Evolutionary conservation across 352 stramenopile species (phyloP), one percentile per base, ranked within the genome.

Genomic region (Phytopythium ostracodes): DNA sequence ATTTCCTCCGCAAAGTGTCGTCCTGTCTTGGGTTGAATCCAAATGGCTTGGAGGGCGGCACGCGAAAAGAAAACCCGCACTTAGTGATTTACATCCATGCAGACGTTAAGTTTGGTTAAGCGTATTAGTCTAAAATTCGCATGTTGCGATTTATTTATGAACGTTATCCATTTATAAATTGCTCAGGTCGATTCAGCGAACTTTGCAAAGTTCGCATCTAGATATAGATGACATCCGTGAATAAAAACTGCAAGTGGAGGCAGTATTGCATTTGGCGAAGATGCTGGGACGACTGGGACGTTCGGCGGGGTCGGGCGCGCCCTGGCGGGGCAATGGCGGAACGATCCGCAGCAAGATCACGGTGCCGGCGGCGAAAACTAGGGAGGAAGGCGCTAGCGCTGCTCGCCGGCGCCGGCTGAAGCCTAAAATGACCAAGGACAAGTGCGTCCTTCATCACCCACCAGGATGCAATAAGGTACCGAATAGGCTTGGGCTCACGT

Each of bases 361-460:
- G n/a, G 65, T 85, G 15, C 75, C 77, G 9, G 31, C 50, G 9
- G 17, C 52, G 8, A 46, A 54, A 1, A 43, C 46, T 17, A 38
- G 27, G 11, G n/a, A 59, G 57, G 56, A 52, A 46, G 62, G 60
- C 15, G 53, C 57, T 10, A 7, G 53, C 18, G 15, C n/a, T 15
- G 53, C 35, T 47, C 57, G 71, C 1, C 73, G 67, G 59, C 67
- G 66, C 10, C 75, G 73, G 29, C 67, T 84, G 17, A 83, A 81
- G 49, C 71, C 71, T 29, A 84, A 87, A 58, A 65, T 87, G 53
- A 33, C 77, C 25, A 79, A 80, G 35, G 68, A 80, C 73, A 87
- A 83, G 77, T 87, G 42, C 29, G 70, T 68, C n/a, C n/a, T n/a
- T 29, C n/a, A 29, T 35, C 29, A 35, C 58, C n/a, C n/a, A n/a